A percentile compares a stretch with the other conserved stretches of the same genome.
phyloP scores from a whole-genome alignment of 148 eudicot genomes.

The Persicaria tinctoria region DNA sequence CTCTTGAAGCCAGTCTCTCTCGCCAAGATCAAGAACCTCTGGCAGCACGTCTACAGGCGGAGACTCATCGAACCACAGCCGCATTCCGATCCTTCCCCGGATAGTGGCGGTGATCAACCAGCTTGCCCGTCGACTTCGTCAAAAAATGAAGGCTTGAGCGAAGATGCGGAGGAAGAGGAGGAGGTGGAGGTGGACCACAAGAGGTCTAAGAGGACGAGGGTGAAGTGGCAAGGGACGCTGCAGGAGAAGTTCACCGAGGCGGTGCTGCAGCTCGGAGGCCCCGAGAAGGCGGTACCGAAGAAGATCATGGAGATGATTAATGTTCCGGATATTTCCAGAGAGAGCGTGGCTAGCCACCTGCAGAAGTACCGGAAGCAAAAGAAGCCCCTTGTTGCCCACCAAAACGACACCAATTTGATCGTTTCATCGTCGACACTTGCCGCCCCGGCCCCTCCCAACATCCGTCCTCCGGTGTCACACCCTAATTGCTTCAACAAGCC shows the following conservation, averaged over 20 bases:
- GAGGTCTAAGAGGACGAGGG: not conserved
- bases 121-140: not conserved
- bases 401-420: not conserved
- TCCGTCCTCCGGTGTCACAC: not conserved
- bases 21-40: not conserved
- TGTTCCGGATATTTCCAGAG: not conserved
- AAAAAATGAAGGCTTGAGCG: not conserved
- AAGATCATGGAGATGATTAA: constrained; percentile 4
- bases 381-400: not conserved
- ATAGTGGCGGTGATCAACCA: not conserved
- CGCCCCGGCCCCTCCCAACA: not conserved
- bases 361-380: constrained; percentile 2
- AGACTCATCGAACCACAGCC: not conserved
- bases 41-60: not conserved
- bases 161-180: not conserved
- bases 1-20: not conserved
- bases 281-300: not conserved
- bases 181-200: not conserved
- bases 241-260: not conserved
- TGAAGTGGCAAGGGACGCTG: constrained; percentile 5
- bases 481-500: not conserved
- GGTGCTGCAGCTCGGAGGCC: not conserved
- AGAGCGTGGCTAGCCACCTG: not conserved
- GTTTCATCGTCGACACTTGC: not conserved
- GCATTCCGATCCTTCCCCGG: not conserved